Evolutionary conservation across 805 yeast genomes (phyloP).

Genomic region (Wickerhamiella spandovensis): DNA sequence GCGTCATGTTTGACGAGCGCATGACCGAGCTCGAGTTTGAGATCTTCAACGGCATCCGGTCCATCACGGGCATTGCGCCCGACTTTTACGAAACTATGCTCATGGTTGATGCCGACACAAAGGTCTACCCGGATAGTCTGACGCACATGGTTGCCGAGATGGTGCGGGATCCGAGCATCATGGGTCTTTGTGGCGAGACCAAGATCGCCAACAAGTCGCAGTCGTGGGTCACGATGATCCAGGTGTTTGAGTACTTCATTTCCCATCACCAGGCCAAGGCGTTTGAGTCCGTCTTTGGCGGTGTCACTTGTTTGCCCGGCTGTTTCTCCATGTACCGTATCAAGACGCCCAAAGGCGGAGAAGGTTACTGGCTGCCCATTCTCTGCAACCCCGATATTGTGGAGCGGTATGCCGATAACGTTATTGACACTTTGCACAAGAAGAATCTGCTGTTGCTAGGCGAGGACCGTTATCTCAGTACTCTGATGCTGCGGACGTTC

Average conservation of each 20-base stretch:
- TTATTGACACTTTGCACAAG: constrained; percentile 67
- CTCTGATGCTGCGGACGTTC: constrained; percentile 76
- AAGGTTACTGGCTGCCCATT: constrained; percentile 85
- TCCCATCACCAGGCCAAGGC: constrained; percentile 93
- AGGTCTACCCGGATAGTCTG: constrained; percentile 71
- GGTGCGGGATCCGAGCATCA: constrained; percentile 71
- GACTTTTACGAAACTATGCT: constrained; percentile 67
- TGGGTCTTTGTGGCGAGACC: constrained; percentile 95
- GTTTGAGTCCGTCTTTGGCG: constrained; percentile 87
- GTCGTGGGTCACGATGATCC: constrained; percentile 87
- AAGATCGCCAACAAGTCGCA: constrained; percentile 71
- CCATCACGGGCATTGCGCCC: constrained; percentile 73
- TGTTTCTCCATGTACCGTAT: constrained; percentile 88
- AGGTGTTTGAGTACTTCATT: constrained; percentile 84
- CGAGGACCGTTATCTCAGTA: constrained; percentile 77
- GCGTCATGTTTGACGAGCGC: constrained; percentile 80
- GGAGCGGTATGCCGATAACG: constrained; percentile 80
- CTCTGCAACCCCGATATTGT: constrained; percentile 88
- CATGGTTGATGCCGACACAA: constrained; percentile 94
- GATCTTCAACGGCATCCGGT: constrained; percentile 61
- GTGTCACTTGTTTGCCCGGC: constrained; percentile 92
- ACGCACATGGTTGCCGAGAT: constrained; percentile 85
- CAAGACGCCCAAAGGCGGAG: constrained; percentile 70
- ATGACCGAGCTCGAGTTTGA: constrained; percentile 85
- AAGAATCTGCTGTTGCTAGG: constrained; percentile 78